Percentiles rank a stretch among this genome's conserved stretches.
These are phyloP conservation scores for Penstemon newberryi DNA, from an alignment of 257 asterid genomes.

Conservation along the genomic window DNA sequence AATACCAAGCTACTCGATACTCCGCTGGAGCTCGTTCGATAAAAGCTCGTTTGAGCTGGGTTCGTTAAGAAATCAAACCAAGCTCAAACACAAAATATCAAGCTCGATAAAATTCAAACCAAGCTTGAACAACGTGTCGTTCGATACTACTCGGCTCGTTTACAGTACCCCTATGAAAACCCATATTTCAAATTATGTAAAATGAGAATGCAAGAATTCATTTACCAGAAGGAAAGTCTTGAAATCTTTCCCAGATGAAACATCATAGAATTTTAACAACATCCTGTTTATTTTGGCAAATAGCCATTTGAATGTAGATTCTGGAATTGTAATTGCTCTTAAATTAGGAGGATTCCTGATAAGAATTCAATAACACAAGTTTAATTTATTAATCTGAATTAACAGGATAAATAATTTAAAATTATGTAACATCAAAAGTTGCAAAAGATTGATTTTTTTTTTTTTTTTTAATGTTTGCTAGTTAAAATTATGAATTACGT, in stretches of 20 bases:
- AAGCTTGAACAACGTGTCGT: too few species aligned
- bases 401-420: neutral
- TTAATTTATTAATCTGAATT: neutral
- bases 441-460: too few species aligned
- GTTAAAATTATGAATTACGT: neutral
- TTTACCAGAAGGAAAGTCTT: conserved; percentile 62
- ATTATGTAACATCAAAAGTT: neutral
- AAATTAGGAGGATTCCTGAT: conserved; percentile 70
- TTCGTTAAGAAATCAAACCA: too few species aligned
- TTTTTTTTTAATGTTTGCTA: neutral
- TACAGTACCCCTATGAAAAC: too few species aligned
- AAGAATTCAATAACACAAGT: neutral
- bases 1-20: too few species aligned
- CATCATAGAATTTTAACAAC: conserved; percentile 44
- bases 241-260: conserved; percentile 79
- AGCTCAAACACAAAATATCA: too few species aligned
- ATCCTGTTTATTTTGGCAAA: conserved; percentile 48
- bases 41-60: too few species aligned
- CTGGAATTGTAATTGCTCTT: conserved; percentile 49
- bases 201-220: too few species aligned
- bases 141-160: too few species aligned
- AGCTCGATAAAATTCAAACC: too few species aligned
- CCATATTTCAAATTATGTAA: too few species aligned
- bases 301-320: conserved; percentile 65
- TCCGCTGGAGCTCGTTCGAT: too few species aligned